A percentile compares a stretch with the other conserved stretches of the same genome.
Conservation (phyloP, 108 stramenopile genomes). For the Parmales sp. region DNA sequence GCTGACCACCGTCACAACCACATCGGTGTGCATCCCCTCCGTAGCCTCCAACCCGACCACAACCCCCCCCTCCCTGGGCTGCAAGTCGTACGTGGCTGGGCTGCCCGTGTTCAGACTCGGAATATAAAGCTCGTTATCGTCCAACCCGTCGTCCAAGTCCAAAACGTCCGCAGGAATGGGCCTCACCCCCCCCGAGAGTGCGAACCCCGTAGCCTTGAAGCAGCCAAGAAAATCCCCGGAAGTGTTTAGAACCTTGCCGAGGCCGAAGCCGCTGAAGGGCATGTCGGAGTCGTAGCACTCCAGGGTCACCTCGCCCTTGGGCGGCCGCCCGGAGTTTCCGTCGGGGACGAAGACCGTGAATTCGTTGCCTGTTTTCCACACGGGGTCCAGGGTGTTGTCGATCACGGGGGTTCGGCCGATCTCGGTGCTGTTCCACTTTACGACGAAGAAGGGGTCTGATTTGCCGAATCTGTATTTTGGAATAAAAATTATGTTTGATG, state of each 20-base stretch:
- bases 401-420: neutral
- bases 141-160: neutral
- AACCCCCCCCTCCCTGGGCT: constrained; percentile 2
- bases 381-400: neutral
- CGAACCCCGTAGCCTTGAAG: neutral
- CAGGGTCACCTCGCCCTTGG: neutral
- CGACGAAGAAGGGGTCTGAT: neutral
- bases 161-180: neutral
- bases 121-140: too few species aligned
- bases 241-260: neutral
- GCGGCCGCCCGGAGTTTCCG: neutral
- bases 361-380: neutral
- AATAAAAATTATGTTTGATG: too few species aligned
- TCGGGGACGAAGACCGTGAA: neutral
- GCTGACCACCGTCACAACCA: neutral
- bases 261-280: constrained; percentile 8
- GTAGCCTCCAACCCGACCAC: neutral
- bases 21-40: neutral
- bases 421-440: neutral
- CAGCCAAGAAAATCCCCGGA: neutral
- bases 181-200: neutral
- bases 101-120: too few species aligned
- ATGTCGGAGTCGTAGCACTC: constrained; percentile 7
- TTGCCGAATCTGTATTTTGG: too few species aligned
- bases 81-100: neutral